Evolutionary conservation across 768 basidiomycete species (phyloP).

Genomic region (Calocybe cyanea): DNA sequence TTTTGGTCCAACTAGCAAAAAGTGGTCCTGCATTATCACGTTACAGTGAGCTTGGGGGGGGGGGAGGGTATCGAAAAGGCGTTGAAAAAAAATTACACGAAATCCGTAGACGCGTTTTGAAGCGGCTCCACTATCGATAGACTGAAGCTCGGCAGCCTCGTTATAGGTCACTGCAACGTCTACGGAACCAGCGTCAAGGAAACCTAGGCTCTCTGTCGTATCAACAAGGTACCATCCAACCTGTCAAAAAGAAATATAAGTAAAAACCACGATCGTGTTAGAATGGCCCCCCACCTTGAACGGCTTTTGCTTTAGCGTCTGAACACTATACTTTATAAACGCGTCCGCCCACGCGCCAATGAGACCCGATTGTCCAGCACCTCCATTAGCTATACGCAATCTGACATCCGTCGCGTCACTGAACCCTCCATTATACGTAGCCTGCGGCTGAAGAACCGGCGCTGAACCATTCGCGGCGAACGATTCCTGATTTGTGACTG

Average conservation of each 20-base stretch:
- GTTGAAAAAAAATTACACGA: too few relatives aligned
- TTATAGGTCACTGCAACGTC: slow-evolving; percentile 54
- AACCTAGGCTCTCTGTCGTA: slow-evolving; percentile 46
- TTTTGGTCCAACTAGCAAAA: slow-evolving; percentile 44
- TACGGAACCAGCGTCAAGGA: slow-evolving; percentile 36
- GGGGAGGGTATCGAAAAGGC: slow-evolving; percentile 16
- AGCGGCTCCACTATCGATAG: slow-evolving; percentile 27
- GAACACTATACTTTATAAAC: slow-evolving; percentile 15
- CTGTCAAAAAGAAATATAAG: slow-evolving; percentile 23
- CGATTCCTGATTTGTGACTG: too few relatives aligned
- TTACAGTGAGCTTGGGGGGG: neutral
- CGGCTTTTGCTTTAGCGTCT: slow-evolving; percentile 3
- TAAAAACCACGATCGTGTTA: neutral
- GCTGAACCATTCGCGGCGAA: too few relatives aligned
- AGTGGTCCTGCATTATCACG: slow-evolving; percentile 39
- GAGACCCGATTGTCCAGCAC: slow-evolving; percentile 18
- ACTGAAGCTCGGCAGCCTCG: slow-evolving; percentile 42
- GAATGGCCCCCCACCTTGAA: slow-evolving; percentile 6
- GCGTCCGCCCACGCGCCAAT: slow-evolving; percentile 18
- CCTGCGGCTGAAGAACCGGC: slow-evolving; percentile 7
- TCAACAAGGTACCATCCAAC: slow-evolving; percentile 57
- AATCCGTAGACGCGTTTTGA: slow-evolving; percentile 39
- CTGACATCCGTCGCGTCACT: slow-evolving; percentile 9
- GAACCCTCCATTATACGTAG: slow-evolving; percentile 14
- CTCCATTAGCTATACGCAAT: slow-evolving; percentile 17